Conservation (phyloP, 257 asterid species). For the Solanum dulcamara region DNA sequence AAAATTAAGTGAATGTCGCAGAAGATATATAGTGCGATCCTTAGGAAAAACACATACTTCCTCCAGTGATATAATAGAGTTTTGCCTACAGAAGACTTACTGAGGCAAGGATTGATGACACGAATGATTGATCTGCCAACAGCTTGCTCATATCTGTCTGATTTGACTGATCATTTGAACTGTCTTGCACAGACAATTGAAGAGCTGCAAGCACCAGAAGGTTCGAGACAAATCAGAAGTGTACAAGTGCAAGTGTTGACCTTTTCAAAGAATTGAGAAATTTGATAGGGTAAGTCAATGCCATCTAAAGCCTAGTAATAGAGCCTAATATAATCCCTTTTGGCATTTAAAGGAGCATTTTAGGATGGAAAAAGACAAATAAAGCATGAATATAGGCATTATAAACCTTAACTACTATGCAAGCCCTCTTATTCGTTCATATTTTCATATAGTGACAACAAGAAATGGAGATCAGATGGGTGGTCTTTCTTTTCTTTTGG, state of each 20-base stretch:
- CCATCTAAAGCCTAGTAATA: neutral
- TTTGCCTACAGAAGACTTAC: conserved; percentile 28
- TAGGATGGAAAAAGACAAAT: neutral
- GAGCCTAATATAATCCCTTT: neutral
- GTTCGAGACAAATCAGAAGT: neutral
- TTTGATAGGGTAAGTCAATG: neutral
- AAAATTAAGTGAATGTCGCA: neutral
- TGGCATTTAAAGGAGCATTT: neutral
- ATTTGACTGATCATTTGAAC: conserved; percentile 49
- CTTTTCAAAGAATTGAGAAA: neutral
- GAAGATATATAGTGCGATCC: neutral
- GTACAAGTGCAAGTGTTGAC: neutral
- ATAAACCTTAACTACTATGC: neutral
- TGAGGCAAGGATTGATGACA: conserved; percentile 73
- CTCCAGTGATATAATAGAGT: neutral
- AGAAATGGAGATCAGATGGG: neutral
- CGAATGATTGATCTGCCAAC: conserved; percentile 65
- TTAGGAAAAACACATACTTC: neutral
- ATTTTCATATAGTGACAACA: neutral
- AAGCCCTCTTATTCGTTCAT: neutral
- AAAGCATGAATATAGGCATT: neutral
- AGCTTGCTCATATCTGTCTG: conserved; percentile 63
- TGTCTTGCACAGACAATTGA: conserved; percentile 80
- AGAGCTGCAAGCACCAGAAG: conserved; percentile 53
- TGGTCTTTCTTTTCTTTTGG: neutral